Conservation (phyloP, 2,329 filamentous ascomycete species). For the Aspergillus tubingensis region DNA sequence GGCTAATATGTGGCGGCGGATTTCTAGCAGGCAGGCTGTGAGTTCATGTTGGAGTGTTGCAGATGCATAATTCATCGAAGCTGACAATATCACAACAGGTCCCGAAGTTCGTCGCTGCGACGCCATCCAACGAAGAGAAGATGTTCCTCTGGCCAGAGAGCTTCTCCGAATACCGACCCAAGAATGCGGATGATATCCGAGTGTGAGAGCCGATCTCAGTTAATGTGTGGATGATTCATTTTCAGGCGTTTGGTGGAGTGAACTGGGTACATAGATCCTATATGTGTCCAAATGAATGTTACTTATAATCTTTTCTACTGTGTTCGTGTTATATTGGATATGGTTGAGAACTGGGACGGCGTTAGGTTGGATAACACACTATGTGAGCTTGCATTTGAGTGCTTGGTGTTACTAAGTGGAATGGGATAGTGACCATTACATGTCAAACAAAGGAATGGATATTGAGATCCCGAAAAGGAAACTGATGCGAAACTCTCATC, state of each 20-base stretch:
- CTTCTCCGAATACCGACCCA: constrained; percentile 51
- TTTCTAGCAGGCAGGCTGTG: constrained; percentile 60
- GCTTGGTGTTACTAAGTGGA: too few species aligned
- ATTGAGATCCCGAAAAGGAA: too few species aligned
- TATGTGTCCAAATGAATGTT: background rate
- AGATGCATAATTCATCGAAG: constrained; percentile 16
- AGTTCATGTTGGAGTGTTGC: constrained; percentile 26
- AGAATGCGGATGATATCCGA: constrained; percentile 19
- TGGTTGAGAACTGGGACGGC: background rate
- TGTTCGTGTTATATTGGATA: too few species aligned
- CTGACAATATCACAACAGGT: constrained; percentile 30
- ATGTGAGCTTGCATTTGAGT: too few species aligned
- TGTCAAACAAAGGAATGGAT: too few species aligned
- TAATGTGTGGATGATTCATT: background rate
- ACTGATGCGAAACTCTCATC: too few species aligned
- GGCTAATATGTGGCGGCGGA: constrained; percentile 67
- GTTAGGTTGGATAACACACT: too few species aligned
- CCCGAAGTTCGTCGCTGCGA: constrained; percentile 53
- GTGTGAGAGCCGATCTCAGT: background rate
- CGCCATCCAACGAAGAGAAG: constrained; percentile 60
- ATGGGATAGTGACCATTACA: too few species aligned
- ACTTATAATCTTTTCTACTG: background rate
- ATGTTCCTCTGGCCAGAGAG: constrained; percentile 65
- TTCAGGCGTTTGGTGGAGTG: background rate
- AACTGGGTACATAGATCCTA: background rate